Percentiles rank a stretch among this genome's conserved stretches.
phyloP scores from a whole-genome alignment of 495 filamentous ascomycete species.

The Acidomyces sp. region DNA sequence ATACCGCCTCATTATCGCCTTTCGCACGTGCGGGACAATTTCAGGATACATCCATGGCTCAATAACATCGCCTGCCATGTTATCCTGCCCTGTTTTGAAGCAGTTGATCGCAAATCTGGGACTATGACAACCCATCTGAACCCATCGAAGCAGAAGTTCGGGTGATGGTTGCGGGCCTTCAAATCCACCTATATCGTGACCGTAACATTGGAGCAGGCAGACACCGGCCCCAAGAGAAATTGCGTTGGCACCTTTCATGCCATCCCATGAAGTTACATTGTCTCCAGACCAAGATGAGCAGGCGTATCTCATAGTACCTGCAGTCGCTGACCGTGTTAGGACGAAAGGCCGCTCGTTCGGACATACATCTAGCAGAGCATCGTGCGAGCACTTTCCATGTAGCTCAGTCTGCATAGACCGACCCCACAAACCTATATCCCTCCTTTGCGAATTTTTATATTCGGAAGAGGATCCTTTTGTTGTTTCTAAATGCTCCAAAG shows the following conservation, averaged over 20 bases:
- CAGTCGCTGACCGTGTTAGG: slow-evolving; percentile 52
- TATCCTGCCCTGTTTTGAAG: slow-evolving; percentile 55
- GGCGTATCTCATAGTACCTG: slow-evolving; percentile 53
- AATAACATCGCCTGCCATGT: slow-evolving; percentile 51
- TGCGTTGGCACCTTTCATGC: slow-evolving; percentile 54
- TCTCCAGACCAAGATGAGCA: slow-evolving; percentile 48
- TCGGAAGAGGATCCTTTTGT: slow-evolving; percentile 2
- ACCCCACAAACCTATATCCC: slow-evolving; percentile 48
- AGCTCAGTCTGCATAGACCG: slow-evolving; percentile 52
- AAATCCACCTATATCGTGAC: slow-evolving; percentile 61
- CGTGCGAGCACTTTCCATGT: slow-evolving; percentile 51
- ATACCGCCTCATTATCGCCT: slow-evolving; percentile 53
- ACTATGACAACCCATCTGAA: slow-evolving; percentile 55
- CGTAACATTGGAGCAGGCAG: slow-evolving; percentile 49
- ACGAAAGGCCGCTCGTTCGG: slow-evolving; percentile 48
- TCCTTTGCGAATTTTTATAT: slow-evolving; percentile 4
- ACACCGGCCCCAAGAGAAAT: slow-evolving; percentile 54
- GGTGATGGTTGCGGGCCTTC: slow-evolving; percentile 56
- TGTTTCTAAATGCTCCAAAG: slow-evolving; percentile 30
- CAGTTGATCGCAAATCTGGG: slow-evolving; percentile 62
- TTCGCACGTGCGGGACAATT: slow-evolving; percentile 44
- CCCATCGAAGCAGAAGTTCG: slow-evolving; percentile 56
- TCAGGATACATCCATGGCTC: slow-evolving; percentile 63
- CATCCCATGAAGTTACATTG: slow-evolving; percentile 34
- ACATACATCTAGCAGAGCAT: slow-evolving; percentile 42